Evolutionary conservation across 2,329 filamentous ascomycete genomes (phyloP).

Genomic region (Endothia cerciana): DNA sequence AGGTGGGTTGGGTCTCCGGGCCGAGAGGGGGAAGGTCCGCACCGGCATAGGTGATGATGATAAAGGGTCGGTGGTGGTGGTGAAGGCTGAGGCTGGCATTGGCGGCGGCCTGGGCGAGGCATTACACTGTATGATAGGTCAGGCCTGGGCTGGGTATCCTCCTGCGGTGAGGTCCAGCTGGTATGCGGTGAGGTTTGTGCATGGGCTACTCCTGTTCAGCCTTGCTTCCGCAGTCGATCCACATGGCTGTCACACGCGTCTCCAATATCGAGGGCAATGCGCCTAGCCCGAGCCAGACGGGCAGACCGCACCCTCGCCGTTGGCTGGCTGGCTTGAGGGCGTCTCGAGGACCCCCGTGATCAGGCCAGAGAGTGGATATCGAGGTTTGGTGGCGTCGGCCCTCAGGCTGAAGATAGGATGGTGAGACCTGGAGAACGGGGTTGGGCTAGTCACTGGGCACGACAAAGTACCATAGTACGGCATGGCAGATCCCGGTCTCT

Average conservation of each 20-base stretch:
- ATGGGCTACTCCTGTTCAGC: conserved; percentile 28
- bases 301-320: conserved; percentile 20
- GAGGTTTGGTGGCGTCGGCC: conserved; percentile 26
- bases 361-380: conserved; percentile 30
- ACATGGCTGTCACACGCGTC: conserved; percentile 39
- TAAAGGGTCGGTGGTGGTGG: conserved; percentile 13
- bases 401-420: conserved; percentile 18
- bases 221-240: conserved; percentile 30
- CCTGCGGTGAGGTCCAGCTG: conserved; percentile 33
- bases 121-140: conserved; percentile 28
- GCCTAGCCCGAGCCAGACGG: conserved; percentile 1
- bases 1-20: conserved; percentile 18
- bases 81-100: conserved; percentile 31
- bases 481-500: conserved; percentile 26
- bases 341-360: conserved; percentile 26
- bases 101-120: conserved; percentile 30
- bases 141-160: conserved; percentile 30
- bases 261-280: conserved; percentile 21
- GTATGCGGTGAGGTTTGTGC: conserved; percentile 19
- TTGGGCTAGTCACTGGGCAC: conserved; percentile 22
- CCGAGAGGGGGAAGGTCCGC: conserved; percentile 13
- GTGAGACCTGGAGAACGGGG: conserved; percentile 20
- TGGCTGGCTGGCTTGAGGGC: conserved; percentile 15
- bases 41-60: conserved; percentile 21
- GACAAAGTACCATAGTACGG: conserved; percentile 13